Conservation (phyloP, 2,329 filamentous ascomycete species). For the Ceratocystiopsis sp. region DNA sequence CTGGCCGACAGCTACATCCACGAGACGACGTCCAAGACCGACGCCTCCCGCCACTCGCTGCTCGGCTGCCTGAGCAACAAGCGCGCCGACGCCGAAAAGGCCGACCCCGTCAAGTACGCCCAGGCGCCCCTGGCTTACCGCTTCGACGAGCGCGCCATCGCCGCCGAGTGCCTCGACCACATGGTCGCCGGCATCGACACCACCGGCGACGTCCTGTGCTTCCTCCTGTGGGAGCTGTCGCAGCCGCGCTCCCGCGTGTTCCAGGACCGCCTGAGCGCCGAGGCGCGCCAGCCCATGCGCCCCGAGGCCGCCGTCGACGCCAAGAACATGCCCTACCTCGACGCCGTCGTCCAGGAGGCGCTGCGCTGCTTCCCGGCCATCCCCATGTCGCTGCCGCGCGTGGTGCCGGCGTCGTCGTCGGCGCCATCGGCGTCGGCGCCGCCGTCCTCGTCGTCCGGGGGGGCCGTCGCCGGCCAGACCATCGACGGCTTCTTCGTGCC, state of each 20-base stretch:
- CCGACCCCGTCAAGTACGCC: no score
- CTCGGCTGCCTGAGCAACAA: conserved; percentile 40
- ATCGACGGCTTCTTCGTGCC: conserved; percentile 40
- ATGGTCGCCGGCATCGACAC: conserved; percentile 59
- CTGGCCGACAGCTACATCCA: conserved; percentile 43
- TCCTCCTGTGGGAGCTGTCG: conserved; percentile 55
- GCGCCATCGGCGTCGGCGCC: conserved; percentile 37
- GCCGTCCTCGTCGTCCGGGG: conserved; percentile 25
- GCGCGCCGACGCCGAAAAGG: conserved; percentile 9
- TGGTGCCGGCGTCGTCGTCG: conserved; percentile 30
- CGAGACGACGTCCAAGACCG: conserved; percentile 26
- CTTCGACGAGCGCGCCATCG: conserved; percentile 36
- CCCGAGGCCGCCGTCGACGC: background rate
- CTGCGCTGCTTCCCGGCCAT: conserved; percentile 47
- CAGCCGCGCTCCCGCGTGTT: conserved; percentile 33
- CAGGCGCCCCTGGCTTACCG: conserved; percentile 7
- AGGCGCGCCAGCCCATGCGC: conserved; percentile 20
- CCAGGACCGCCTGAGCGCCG: conserved; percentile 34
- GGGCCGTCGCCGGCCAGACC: conserved; percentile 25
- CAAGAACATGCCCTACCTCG: conserved; percentile 32
- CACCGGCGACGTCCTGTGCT: conserved; percentile 51
- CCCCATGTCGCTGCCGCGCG: conserved; percentile 48
- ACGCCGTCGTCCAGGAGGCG: conserved; percentile 46
- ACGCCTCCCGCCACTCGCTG: conserved; percentile 37
- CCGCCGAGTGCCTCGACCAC: conserved; percentile 54